These are phyloP conservation scores for Knoxia roxburghii DNA, from an alignment of 257 asterid genomes.

Conservation along the genomic window DNA sequence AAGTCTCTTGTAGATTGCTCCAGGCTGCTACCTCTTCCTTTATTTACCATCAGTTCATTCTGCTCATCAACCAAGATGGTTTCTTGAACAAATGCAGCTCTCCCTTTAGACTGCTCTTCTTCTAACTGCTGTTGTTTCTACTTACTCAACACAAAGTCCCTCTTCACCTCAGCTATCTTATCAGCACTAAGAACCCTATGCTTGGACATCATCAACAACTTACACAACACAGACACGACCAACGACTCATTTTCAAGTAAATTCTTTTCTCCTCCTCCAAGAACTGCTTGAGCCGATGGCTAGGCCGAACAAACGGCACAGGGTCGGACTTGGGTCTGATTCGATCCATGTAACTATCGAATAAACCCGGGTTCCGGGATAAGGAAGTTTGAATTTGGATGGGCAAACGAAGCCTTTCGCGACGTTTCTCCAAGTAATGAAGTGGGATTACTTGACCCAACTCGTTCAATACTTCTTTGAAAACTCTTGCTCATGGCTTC, in stretches of 20 bases:
- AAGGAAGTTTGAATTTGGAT: slow-evolving; percentile 40
- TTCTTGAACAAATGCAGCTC: no score
- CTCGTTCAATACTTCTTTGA: slow-evolving; percentile 77
- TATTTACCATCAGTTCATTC: no score
- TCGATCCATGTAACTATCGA: slow-evolving; percentile 57
- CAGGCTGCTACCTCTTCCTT: no score
- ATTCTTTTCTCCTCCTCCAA: slow-evolving; percentile 54
- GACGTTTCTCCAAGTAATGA: slow-evolving; percentile 70
- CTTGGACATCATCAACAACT: slow-evolving; percentile 78
- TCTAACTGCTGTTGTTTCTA: no score
- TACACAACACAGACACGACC: slow-evolving; percentile 64
- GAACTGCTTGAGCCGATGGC: slow-evolving; percentile 45
- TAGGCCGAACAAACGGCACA: slow-evolving; percentile 54
- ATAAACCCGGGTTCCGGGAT: slow-evolving; percentile 60
- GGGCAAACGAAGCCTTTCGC: slow-evolving; percentile 60
- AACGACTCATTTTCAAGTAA: slow-evolving; percentile 45
- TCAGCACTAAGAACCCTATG: slow-evolving; percentile 51
- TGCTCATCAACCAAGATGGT: no score
- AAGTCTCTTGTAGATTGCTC: no score
- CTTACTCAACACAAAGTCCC: slow-evolving; percentile 95
- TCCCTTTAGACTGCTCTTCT: no score
- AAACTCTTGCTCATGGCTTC: slow-evolving; percentile 69
- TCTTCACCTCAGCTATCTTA: slow-evolving; percentile 75
- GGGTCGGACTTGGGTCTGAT: slow-evolving; percentile 62
- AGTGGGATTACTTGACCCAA: slow-evolving; percentile 80